Conservation (phyloP, 345 rosid genomes). For the Ceriops zippeliana region DNA sequence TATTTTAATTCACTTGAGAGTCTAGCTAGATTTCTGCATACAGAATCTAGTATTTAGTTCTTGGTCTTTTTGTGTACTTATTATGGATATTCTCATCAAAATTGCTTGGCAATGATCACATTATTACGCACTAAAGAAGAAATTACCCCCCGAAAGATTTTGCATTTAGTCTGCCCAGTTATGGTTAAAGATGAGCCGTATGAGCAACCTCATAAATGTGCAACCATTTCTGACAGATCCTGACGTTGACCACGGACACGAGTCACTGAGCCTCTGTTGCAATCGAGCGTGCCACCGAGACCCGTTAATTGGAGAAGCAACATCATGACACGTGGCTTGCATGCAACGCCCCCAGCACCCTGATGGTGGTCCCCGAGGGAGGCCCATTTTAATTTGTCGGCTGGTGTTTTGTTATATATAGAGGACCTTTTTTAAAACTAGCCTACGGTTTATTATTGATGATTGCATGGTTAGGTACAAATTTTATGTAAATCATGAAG, state of each 20-base stretch:
- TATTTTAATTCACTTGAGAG: no score
- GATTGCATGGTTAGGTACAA: no score
- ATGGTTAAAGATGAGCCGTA: slow-evolving; percentile 10
- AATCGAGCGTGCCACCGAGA: not conserved
- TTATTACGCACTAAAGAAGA: not conserved
- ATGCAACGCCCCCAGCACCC: not conserved
- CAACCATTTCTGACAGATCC: not conserved
- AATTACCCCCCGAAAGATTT: not conserved
- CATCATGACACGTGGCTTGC: not conserved
- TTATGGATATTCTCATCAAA: no score
- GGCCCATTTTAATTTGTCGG: no score
- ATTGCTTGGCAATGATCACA: no score
- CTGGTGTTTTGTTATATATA: no score
- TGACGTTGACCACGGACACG: not conserved
- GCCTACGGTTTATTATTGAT: no score
- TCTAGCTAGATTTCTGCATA: no score
- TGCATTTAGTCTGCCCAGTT: not conserved
- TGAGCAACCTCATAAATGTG: slow-evolving; percentile 15
- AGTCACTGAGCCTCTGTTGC: not conserved
- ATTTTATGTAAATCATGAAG: no score
- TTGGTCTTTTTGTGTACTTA: no score
- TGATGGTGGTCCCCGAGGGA: not conserved
- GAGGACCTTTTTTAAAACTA: no score
- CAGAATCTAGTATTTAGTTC: no score
- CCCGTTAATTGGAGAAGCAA: not conserved